phyloP scores from a whole-genome alignment of 108 stramenopile genomes.

The Fistulifera pelliculosa region DNA sequence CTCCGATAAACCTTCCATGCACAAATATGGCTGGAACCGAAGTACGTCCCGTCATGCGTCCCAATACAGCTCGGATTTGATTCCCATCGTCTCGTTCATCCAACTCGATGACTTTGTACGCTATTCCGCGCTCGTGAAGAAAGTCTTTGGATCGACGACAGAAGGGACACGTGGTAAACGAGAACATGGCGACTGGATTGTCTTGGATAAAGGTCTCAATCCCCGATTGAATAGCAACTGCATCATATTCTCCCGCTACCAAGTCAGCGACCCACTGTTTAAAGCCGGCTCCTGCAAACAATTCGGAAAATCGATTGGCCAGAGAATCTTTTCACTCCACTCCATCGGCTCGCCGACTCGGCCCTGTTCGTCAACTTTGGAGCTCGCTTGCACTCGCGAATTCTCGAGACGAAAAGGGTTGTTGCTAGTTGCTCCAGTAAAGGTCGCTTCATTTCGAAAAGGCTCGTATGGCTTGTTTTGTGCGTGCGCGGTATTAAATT shows the following conservation, averaged over 20 bases:
- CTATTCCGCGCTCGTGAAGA: constrained; percentile 50
- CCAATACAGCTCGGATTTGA: constrained; percentile 85
- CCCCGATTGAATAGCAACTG: constrained; percentile 33
- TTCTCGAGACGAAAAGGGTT: too few species aligned
- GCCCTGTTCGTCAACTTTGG: constrained; percentile 45
- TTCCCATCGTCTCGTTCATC: constrained; percentile 46
- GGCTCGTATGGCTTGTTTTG: too few species aligned
- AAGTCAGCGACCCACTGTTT: constrained; percentile 67
- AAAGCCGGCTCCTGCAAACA: constrained; percentile 44
- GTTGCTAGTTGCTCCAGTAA: too few species aligned
- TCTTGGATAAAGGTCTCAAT: constrained; percentile 44
- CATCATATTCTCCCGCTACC: constrained; percentile 80
- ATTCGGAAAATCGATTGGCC: constrained; percentile 38
- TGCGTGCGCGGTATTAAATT: too few species aligned
- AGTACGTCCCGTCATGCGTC: constrained; percentile 67
- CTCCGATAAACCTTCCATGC: constrained; percentile 67
- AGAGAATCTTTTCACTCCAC: constrained; percentile 39
- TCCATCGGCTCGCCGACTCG: constrained; percentile 58
- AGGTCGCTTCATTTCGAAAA: too few species aligned
- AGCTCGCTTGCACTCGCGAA: constrained; percentile 28
- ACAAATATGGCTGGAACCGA: constrained; percentile 92
- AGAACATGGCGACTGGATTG: constrained; percentile 64
- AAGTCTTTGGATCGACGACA: constrained; percentile 81
- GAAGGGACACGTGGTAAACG: constrained; percentile 83
- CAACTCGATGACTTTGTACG: constrained; percentile 66